Percentiles rank a stretch among this genome's conserved stretches.
These are phyloP conservation scores for Verticillium klebahnii DNA, from an alignment of 2,329 filamentous ascomycete species.

Conservation along the genomic window DNA sequence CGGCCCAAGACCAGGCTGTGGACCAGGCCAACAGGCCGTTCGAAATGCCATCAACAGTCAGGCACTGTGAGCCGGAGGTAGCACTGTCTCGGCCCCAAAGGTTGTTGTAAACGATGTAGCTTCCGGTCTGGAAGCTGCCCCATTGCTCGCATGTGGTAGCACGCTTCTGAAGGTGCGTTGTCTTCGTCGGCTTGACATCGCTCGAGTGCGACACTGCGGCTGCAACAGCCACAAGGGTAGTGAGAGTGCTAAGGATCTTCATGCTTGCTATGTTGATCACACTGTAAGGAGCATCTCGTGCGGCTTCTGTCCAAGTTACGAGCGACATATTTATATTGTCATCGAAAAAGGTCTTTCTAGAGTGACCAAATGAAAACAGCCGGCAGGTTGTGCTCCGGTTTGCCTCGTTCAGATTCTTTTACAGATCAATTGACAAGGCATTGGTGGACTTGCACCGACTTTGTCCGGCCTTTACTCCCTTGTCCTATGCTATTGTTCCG, in stretches of 20 bases:
- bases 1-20: slow-evolving; percentile 35
- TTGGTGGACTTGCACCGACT: background rate
- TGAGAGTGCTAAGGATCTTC: too few species aligned
- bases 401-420: background rate
- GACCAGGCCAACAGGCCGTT: slow-evolving; percentile 33
- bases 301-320: too few species aligned
- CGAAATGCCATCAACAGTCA: slow-evolving; percentile 28
- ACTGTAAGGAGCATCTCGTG: too few species aligned
- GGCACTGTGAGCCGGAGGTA: slow-evolving; percentile 34
- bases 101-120: slow-evolving; percentile 32
- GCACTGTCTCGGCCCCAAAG: slow-evolving; percentile 30
- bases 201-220: background rate
- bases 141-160: slow-evolving; percentile 18
- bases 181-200: background rate
- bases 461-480: background rate
- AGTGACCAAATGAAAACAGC: too few species aligned
- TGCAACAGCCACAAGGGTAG: too few species aligned
- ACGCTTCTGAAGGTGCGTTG: slow-evolving; percentile 9
- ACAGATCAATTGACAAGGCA: background rate
- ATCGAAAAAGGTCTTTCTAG: too few species aligned
- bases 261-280: too few species aligned
- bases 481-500: background rate
- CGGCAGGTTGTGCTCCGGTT: background rate
- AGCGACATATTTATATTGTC: too few species aligned
- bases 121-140: slow-evolving; percentile 13